Evolutionary conservation across 2,329 filamentous ascomycete genomes (phyloP), one percentile per base, ranked within the genome.

Genomic region (Huntiella abstrusa): DNA sequence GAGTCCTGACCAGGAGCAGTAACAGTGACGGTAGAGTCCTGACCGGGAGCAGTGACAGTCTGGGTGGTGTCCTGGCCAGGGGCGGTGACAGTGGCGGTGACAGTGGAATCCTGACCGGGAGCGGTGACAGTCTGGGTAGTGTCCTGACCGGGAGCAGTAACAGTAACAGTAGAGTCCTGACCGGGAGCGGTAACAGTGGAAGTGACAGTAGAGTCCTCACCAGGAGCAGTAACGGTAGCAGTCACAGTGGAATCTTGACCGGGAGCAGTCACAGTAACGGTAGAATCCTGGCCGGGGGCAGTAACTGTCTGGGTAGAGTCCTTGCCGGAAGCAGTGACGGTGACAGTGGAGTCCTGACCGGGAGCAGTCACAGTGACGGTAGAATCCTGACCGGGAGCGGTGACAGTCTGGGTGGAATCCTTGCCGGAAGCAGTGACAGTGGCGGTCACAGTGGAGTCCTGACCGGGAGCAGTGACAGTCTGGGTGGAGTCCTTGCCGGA

Each of bases 271-370:
- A 55, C 58, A 41, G 60, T 64, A 16, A 57, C 64, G 35, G 58
- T 64, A n/a, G 63, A 53, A 41, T 56, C 52, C 2, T 54, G 48
- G 38, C 57, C 49, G 12, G 53, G 48, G 16, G 59, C 62, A 43
- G 58, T 62, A 34, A 64, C 49, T 49, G 60, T 65, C 38, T 59
- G 64, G 32, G 64, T 46, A 41, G 63, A 53, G 19, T 60, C 62
- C 17, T 62, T 44, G 45, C 59, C 59, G 28, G 59, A 53, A 15
- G 28, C 45, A 6, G 32, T 41, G 15, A 36, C 16, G 32, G 39
- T 33, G 19, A 36, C 15, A 17, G 17, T 17, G 17, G 17, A 17
- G 17, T 17, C 17, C 17, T 17, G 17, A 17, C 17, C 17, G 4
- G 17, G 17, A 17, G 17, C 17, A 12, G 38, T 47, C 3, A 41